phyloP scores from a whole-genome alignment of 2,329 filamentous ascomycete genomes.

The Penicillium sp. region DNA sequence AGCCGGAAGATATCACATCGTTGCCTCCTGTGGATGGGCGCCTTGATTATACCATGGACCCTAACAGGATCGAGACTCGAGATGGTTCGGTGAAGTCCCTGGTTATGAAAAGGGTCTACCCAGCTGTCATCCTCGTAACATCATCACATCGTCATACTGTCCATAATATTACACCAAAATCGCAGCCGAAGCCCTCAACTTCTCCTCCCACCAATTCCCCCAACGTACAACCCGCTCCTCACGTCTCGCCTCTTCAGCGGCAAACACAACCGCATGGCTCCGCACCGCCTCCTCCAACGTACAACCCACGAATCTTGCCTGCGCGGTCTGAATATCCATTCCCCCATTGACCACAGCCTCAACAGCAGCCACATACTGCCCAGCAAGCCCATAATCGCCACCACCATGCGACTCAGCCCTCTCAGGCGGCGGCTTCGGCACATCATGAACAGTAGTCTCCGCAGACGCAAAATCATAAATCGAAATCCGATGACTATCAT shows the following conservation, averaged over 20 bases:
- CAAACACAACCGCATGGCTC: slow-evolving; percentile 91
- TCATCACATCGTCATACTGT: not conserved
- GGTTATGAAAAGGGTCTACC: not conserved
- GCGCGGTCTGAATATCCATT: slow-evolving; percentile 68
- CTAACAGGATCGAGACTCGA: not conserved
- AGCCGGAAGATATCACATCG: no score
- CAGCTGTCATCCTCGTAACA: not conserved
- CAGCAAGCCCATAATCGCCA: slow-evolving; percentile 75
- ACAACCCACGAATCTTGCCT: slow-evolving; percentile 75
- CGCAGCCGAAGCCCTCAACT: slow-evolving; percentile 40
- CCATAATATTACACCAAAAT: not conserved
- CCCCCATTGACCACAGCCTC: slow-evolving; percentile 72
- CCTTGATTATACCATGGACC: no score
- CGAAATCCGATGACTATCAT: slow-evolving; percentile 75
- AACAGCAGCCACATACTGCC: slow-evolving; percentile 81
- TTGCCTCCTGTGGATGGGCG: no score
- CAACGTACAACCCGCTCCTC: slow-evolving; percentile 72
- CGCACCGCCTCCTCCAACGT: slow-evolving; percentile 82
- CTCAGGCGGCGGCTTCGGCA: slow-evolving; percentile 60
- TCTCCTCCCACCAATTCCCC: slow-evolving; percentile 70
- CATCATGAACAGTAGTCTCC: slow-evolving; percentile 53
- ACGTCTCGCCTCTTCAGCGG: slow-evolving; percentile 80
- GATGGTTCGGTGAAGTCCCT: not conserved
- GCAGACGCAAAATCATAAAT: slow-evolving; percentile 70
- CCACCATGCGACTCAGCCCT: slow-evolving; percentile 67